A percentile compares a stretch with the other conserved stretches of the same genome.
Evolutionary conservation across 2,329 filamentous ascomycete species (phyloP).

Genomic region (Fusarium buharicum): DNA sequence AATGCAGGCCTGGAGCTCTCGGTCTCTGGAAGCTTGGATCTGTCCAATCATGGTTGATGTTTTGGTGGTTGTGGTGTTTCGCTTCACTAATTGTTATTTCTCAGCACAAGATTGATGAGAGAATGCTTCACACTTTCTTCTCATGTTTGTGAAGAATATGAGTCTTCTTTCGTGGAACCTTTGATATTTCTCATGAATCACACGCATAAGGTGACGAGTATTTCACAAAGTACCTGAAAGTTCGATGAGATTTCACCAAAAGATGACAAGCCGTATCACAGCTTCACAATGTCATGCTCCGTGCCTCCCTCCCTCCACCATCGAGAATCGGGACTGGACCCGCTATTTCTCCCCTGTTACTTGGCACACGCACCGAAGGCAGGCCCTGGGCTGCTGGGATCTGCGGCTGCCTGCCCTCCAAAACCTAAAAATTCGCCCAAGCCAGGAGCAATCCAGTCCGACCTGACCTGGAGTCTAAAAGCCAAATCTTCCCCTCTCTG

Average conservation of each 20-base stretch:
- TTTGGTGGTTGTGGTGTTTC: conserved; percentile 17
- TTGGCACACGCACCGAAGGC: conserved; percentile 23
- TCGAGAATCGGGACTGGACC: conserved; percentile 9
- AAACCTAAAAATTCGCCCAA: conserved; percentile 36
- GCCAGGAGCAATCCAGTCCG: background rate
- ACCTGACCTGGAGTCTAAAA: conserved; percentile 12
- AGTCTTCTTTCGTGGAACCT: background rate
- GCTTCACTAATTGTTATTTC: conserved; percentile 41
- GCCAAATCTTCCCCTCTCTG: conserved; percentile 20
- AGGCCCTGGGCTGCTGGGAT: conserved; percentile 12
- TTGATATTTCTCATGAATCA: background rate
- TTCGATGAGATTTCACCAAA: background rate
- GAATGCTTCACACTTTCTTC: background rate
- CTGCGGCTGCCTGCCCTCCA: conserved; percentile 30
- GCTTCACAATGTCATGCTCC: conserved; percentile 2
- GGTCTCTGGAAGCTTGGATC: conserved; percentile 14
- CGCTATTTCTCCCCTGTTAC: conserved; percentile 21
- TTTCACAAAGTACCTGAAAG: background rate
- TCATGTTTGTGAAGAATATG: background rate
- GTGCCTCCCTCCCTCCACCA: conserved; percentile 3
- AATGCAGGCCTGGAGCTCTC: conserved; percentile 28
- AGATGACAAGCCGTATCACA: background rate
- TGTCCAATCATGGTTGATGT: conserved; percentile 16
- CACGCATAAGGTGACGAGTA: background rate
- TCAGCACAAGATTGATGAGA: conserved; percentile 17